Base-by-base conservation (phyloP, 75 land plant species). In the Chamaecyparis obtusa region DNA sequence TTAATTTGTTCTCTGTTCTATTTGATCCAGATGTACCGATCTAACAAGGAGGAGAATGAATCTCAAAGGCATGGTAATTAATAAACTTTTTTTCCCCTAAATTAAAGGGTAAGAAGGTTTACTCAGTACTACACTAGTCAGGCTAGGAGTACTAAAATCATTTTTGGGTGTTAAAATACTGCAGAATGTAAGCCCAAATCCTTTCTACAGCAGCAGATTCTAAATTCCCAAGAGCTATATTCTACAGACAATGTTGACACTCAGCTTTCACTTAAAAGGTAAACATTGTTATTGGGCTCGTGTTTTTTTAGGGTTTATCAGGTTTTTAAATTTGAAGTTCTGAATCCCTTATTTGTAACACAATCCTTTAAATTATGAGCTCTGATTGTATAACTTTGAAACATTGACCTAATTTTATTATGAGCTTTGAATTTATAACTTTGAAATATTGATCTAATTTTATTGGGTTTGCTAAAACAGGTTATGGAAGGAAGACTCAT, bases 21-120 rank as follows among this genome's bases (percentile, higher is more conserved):
- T 36, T 44, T 82, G 9, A 21, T 41, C 32, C 44, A 82, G 83
- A 82, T 82, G 83, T 82, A 82, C 83, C 11, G 83, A 24, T 41
- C 48, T 27, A 44, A 17, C 39, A 82, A 36, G 83, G 19, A 27
- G 14, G 15, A 82, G 44, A 80, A 41, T 19, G 32, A 36, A 80
- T 0, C 83, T 36, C 3, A 27, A 71, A 9, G 0, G 8, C 9
- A 9, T 71, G 75, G 75, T 57, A 57, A 57, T 5, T 19, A 17
- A 7, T 49, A 39, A 39, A 6, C 0, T 17, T 17, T 5, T 5
- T 16, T 19, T 5, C 0, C 19, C 24, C 64, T 57, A 57, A 57
- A 57, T 4, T 57, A 21, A 5, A 57, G 64, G 64, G 3, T 48
- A 17, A 14, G 24, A 21, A 17, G 64, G 5, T 57, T 57, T 6